Base-by-base conservation (phyloP, 2,329 filamentous ascomycete genomes). In the Colletotrichum sp. region DNA sequence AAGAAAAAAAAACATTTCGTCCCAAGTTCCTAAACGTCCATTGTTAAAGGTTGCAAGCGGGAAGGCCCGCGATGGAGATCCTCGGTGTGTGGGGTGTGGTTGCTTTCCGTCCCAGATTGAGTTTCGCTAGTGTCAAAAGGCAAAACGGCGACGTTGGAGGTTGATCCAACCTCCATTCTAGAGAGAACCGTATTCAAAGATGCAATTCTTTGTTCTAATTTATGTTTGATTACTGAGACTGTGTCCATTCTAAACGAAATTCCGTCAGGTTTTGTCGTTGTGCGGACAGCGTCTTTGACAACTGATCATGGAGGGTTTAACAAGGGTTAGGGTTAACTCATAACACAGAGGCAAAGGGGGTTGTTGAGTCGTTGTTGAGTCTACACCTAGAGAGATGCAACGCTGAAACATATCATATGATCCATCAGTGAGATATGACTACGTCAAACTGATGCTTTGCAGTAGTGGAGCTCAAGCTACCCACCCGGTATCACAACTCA, bases 181-280 rank as follows among this genome's bases (percentile, higher is more conserved):
- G 34, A 36, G 34, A 36, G 34, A 36, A 36, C 34, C 34, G 34
- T 36, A 36, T 36, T 16, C 36, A 39, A 44, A 44, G 36, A 44
- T 10, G 8, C 36, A 10, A 6, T 18, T 1, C 36, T 44, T 44
- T 10, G 4, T 3, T 18, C 36, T 44, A 18, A 6, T 44, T n/a
- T 1, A 18, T 18, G 36, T n/a, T 4, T 44, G 36, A 10, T 2
- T 44, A 44, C 36, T 9, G 36, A 44, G 36, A 3, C 5, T 0
- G 8, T 39, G 1, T 18, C 7, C 16, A 16, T 16, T 1, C 34
- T 16, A 2, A 44, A 44, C 0, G 5, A 9, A 18, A 44, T 5
- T 0, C 0, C 16, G 18, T 44, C 0, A 9, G 2, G 5, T 44
- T 6, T n/a, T 44, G 36, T 0, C 5, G 8, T n/a, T 10, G 36